phyloP scores from a whole-genome alignment of 331 rosid species.

The Acacia concinna region DNA sequence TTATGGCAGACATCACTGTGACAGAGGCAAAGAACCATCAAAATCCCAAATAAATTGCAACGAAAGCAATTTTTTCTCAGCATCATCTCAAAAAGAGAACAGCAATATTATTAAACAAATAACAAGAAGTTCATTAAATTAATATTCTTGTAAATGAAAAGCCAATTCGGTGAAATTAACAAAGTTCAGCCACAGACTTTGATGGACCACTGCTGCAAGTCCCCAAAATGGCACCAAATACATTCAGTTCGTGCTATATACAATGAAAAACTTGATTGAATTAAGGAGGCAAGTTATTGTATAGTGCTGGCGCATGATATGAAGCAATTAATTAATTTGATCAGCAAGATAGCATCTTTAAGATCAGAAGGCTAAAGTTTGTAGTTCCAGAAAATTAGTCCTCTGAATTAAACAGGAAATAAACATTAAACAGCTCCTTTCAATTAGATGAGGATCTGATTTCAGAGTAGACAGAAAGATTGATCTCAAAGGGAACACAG shows the following conservation, averaged over 20 bases:
- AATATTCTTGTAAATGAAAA: slow-evolving; percentile 17
- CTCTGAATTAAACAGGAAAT: background rate
- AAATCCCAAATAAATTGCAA: slow-evolving; percentile 23
- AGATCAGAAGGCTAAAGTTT: slow-evolving; percentile 2
- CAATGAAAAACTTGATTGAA: background rate
- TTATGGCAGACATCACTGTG: slow-evolving; percentile 93
- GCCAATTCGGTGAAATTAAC: slow-evolving; percentile 25
- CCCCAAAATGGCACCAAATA: background rate
- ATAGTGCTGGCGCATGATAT: background rate
- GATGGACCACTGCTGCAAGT: background rate
- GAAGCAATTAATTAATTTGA: background rate
- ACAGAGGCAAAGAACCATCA: slow-evolving; percentile 23
- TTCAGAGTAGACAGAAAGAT: background rate
- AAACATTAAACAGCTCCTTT: background rate
- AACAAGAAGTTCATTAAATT: background rate
- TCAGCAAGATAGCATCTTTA: background rate
- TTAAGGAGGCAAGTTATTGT: background rate
- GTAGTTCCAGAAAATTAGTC: background rate
- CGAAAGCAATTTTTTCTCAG: background rate
- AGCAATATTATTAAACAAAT: slow-evolving; percentile 15
- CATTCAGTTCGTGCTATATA: background rate
- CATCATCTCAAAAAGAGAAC: background rate
- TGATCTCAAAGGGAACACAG: background rate
- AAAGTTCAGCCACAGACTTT: slow-evolving; percentile 7
- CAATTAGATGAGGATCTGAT: background rate